phyloP scores from a whole-genome alignment of 2,329 filamentous ascomycete genomes.

The Apiospora arundinis region DNA sequence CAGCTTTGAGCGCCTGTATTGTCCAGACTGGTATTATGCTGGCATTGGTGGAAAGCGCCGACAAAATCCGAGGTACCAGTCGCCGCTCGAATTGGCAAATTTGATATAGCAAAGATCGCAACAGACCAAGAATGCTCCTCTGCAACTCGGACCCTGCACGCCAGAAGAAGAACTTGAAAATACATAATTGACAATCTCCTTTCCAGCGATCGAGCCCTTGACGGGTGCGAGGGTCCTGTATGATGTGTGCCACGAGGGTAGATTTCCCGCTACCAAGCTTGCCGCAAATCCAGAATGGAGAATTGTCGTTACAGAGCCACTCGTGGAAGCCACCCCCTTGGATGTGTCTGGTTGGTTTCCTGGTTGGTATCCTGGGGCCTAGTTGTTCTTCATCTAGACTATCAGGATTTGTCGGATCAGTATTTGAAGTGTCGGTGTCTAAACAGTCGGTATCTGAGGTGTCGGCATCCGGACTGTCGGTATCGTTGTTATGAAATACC shows the following conservation, averaged over 20 bases:
- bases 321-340: background rate
- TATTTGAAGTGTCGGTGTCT: background rate
- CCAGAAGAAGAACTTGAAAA: slow-evolving; percentile 30
- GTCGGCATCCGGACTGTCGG: no score
- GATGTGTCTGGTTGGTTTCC: no score
- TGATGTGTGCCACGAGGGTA: slow-evolving; percentile 27
- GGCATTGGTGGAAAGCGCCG: background rate
- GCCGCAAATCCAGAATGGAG: slow-evolving; percentile 28
- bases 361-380: background rate
- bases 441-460: background rate
- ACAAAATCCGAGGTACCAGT: background rate
- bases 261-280: slow-evolving; percentile 29
- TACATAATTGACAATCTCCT: background rate
- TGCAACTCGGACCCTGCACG: slow-evolving; percentile 25
- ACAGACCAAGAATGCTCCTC: slow-evolving; percentile 25
- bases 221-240: slow-evolving; percentile 20
- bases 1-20: background rate
- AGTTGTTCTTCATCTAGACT: background rate
- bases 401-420: background rate
- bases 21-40: background rate
- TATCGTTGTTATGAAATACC: background rate
- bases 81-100: slow-evolving; percentile 1
- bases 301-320: slow-evolving; percentile 25
- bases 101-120: slow-evolving; percentile 26
- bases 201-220: slow-evolving; percentile 21